These are phyloP conservation scores for Aspergillus felis DNA, from an alignment of 2,329 filamentous ascomycete species.

Conservation along the genomic window DNA sequence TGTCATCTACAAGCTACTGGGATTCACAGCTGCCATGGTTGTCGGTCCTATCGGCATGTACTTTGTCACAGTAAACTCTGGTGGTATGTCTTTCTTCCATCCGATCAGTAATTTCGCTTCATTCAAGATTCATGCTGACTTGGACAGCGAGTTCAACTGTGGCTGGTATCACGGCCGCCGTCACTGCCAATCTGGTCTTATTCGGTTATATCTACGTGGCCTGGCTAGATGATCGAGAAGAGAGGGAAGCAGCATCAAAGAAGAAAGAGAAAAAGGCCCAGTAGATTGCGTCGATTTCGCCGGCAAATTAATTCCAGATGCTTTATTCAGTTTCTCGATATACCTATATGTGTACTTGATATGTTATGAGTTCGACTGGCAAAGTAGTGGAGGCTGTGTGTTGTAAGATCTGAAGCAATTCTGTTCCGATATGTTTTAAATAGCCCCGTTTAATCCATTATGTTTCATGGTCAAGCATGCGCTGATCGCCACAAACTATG, in stretches of 20 bases:
- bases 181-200: constrained; percentile 88
- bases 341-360: neutral
- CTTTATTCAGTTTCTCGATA: neutral
- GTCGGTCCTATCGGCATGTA: constrained; percentile 82
- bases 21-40: constrained; percentile 90
- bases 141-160: constrained; percentile 79
- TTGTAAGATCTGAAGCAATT: neutral
- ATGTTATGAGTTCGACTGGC: neutral
- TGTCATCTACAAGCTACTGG: constrained; percentile 85
- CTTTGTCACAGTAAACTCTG: constrained; percentile 77
- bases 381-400: neutral
- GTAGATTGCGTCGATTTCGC: constrained; percentile 15
- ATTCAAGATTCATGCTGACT: neutral
- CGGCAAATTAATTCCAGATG: neutral
- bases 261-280: constrained; percentile 51
- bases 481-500: neutral
- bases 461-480: neutral
- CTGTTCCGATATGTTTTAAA: neutral
- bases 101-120: neutral
- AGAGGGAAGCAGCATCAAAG: constrained; percentile 62
- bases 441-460: neutral
- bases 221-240: constrained; percentile 80
- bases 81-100: constrained; percentile 52
- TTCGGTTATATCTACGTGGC: constrained; percentile 89
- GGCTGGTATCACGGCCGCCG: constrained; percentile 77